Percentiles rank a stretch among this genome's conserved stretches.
Conservation (phyloP, 2,329 filamentous ascomycete genomes). For the Cordyceps pruinosa region DNA sequence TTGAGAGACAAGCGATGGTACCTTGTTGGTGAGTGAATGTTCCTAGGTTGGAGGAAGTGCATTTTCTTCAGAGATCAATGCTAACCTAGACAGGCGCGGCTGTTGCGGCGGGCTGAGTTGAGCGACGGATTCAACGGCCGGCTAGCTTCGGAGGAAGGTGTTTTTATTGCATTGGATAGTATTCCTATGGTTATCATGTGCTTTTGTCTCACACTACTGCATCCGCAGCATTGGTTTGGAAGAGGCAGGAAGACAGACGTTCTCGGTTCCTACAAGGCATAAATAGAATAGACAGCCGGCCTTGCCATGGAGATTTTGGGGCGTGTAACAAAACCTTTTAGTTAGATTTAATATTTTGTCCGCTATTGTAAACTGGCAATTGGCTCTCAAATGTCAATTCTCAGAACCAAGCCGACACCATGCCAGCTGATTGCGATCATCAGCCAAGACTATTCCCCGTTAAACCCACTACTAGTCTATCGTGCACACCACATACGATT, state of each 20-base stretch:
- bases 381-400: too few relatives aligned
- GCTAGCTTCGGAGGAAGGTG: slow-evolving; percentile 14
- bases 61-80: too few relatives aligned
- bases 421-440: not conserved
- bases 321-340: too few relatives aligned
- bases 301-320: not conserved
- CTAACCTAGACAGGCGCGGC: slow-evolving; percentile 5
- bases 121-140: slow-evolving; percentile 17
- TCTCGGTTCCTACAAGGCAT: too few relatives aligned
- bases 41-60: not conserved
- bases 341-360: too few relatives aligned
- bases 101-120: slow-evolving; percentile 14
- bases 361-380: too few relatives aligned
- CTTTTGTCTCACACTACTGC: slow-evolving; percentile 6
- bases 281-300: too few relatives aligned
- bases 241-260: not conserved
- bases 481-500: not conserved
- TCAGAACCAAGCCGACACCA: not conserved
- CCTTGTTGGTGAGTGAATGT: not conserved
- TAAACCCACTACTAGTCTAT: not conserved
- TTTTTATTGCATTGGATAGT: slow-evolving; percentile 16
- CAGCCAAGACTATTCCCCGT: not conserved
- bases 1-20: not conserved
- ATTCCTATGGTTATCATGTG: slow-evolving; percentile 16
- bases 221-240: slow-evolving; percentile 4